phyloP scores from a whole-genome alignment of 2,329 filamentous ascomycete species.

The Colletotrichum truncatum region DNA sequence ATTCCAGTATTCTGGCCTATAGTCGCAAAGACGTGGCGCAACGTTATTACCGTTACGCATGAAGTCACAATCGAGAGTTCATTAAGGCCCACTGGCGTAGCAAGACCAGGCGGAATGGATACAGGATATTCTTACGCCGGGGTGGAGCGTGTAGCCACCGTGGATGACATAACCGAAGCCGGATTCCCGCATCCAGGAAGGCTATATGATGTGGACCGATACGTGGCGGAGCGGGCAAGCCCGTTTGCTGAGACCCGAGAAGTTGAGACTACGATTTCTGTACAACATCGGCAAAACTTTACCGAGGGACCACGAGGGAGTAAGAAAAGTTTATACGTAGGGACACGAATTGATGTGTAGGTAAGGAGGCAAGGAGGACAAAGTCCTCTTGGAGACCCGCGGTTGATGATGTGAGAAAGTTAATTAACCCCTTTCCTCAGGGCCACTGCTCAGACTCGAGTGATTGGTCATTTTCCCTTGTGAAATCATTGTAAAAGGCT shows the following conservation, averaged over 20 bases:
- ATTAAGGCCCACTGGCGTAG: background rate
- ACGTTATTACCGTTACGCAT: slow-evolving; percentile 7
- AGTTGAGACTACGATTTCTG: background rate
- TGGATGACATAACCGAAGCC: background rate
- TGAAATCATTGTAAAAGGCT: too few relatives aligned
- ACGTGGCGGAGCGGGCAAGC: background rate
- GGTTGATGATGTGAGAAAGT: too few relatives aligned
- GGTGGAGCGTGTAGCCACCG: background rate
- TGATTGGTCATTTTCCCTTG: too few relatives aligned
- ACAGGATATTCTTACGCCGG: background rate
- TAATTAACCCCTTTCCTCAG: too few relatives aligned
- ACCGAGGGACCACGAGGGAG: background rate
- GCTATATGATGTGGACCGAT: background rate
- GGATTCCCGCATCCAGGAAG: slow-evolving; percentile 6
- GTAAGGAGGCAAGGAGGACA: too few relatives aligned
- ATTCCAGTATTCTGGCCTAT: slow-evolving; percentile 20
- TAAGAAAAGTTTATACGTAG: too few relatives aligned
- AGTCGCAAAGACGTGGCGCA: background rate
- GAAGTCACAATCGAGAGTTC: slow-evolving; percentile 9
- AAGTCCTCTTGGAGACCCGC: too few relatives aligned
- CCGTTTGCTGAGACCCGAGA: background rate
- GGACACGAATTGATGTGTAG: too few relatives aligned
- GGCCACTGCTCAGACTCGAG: too few relatives aligned
- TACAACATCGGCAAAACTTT: background rate
- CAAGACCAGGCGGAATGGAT: background rate